Base-by-base conservation (phyloP, 768 basidiomycete genomes). In the Tulasnella sp. region DNA sequence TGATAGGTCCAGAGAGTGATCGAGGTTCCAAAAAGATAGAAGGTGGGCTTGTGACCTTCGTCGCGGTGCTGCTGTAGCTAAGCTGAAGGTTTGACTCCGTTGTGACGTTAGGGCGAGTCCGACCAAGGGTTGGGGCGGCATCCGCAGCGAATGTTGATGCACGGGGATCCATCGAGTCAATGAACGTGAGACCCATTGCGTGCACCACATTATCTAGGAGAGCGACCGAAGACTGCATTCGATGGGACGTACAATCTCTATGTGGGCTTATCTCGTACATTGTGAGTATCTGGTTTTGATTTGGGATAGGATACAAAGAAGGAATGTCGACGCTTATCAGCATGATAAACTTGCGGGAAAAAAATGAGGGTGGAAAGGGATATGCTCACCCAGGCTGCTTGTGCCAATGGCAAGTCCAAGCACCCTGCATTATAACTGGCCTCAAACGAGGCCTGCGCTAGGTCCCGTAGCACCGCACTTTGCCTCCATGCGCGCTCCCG, bases 381-480 rank as follows among this genome's bases (percentile, higher is more conserved):
- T 11, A 11, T 19, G 19, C 34, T 38, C 34, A 38, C 34, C 59
- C 59, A 62, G 21, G 62, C 62, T 41, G 62, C 62, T 41, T 62
- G 62, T 3, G 62, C 62, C 4, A 62, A 29, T n/a, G 45, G 30
- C 11, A 38, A 19, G 27, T 53, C 58, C 30, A 62, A 49, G 38
- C 57, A 62, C 8, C 58, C 58, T 11, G 62, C 49, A 45, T 62
- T 59, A 41, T 52, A 59, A 15, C 55, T 59, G 10, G 58, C 49
- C 30, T 62, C 58, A 19, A 52, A 49, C 22, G 58, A 38, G 15
- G 62, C 57, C 30, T 59, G 57, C 0, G 62, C 62, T 25, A 60
- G 29, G n/a, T 62, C 62, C 29, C 42, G 30, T 22, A 62, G 48
- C 44, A 53, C 7, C 19, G 30, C 31, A 34, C 44, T 49, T 22